Evolutionary conservation across 768 basidiomycete genomes (phyloP), one percentile per base, ranked within the genome.

Genomic region (Pleurotus salmoneostramineus): DNA sequence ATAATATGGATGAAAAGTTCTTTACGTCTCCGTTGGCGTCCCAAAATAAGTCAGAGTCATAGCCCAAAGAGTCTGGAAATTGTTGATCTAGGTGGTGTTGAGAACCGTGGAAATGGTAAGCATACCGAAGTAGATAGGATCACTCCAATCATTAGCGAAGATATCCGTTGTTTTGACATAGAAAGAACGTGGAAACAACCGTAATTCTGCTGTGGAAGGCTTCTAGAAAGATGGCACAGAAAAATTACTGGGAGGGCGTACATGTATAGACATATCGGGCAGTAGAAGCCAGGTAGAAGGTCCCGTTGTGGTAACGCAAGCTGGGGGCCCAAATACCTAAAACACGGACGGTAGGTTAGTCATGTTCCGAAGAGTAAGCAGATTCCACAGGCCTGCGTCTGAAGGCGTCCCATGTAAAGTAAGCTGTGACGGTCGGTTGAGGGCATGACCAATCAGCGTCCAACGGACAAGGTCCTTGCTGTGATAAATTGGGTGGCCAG

Each of bases 21-120:
- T 27, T 43, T 43, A 72, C 74, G 57, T 74, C 73, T 14, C 71
- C 74, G 49, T 73, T 70, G 15, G 61, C 64, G 51, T 75, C 74
- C 74, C 74, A 77, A 61, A 77, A 77, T n/a, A 77, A 54, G 58
- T 75, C 74, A 1, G 69, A 60, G 51, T 77, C 75, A 55, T 77
- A 77, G 1, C 74, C 75, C 47, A 76, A 60, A 21, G 66, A 63
- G 56, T 75, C 75, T 74, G 37, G 21, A 27, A 27, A 27, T 27
- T 27, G 21, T 27, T 27, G 21, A 27, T 27, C 21, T 27, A 27
- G 21, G 21, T 27, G 21, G 21, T 27, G 21, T 27, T 27, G 21
- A 27, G 21, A 27, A 27, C 21, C 21, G 21, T 27, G 21, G 21
- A 27, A 27, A 47, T 44, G 7, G 42, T 21, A 45, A 17, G 55